Evolutionary conservation across 2,329 filamentous ascomycete species (phyloP), one percentile per base, ranked within the genome.

Genomic region (Trematosphaeria pertusa): DNA sequence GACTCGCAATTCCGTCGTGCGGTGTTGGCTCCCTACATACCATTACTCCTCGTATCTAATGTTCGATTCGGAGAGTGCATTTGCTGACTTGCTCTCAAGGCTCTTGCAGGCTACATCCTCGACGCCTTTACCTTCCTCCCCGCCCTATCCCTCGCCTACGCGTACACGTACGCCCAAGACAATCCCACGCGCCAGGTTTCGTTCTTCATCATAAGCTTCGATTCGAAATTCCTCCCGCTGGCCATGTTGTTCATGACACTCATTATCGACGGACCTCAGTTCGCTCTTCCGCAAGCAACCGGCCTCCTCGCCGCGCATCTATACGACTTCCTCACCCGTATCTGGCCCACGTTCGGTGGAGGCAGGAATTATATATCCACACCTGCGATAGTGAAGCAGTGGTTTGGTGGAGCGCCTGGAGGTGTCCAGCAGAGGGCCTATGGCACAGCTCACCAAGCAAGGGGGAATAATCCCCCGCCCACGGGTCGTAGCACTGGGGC

Each of bases 241-340:
- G 87, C 87, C 54, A 88, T 96, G 81, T 81, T 97, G 34, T 71
- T 85, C 12, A 75, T 91, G 61, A 87, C 87, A 9, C 79, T 96
- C 17, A 75, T 97, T 42, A 83, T 88, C 66, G 78, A 74, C 4
- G 86, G 87, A 9, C 78, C 79, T 26, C 58, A 71, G 3, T 74
- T 73, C 14, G 81, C 88, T 9, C 66, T 88, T 45, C 63, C 86
- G 3, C 86, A 95, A 64, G 71, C 84, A 4, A 89, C 84, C 24
- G 94, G 94, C n/a, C 79, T 99, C 9, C 56, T 96, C 33, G 89
- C 92, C 10, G 92, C 92, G 4, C 94, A 99, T 70, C 65, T 94
- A 15, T 96, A 91, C 73, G 89, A 97, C 69, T 99, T 97, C 66
- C 72, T 97, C 38, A 91, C 89, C 2, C 83, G 89, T 37, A 81